Conservation (phyloP, 495 filamentous ascomycete species). For the Penicillium canariense region DNA sequence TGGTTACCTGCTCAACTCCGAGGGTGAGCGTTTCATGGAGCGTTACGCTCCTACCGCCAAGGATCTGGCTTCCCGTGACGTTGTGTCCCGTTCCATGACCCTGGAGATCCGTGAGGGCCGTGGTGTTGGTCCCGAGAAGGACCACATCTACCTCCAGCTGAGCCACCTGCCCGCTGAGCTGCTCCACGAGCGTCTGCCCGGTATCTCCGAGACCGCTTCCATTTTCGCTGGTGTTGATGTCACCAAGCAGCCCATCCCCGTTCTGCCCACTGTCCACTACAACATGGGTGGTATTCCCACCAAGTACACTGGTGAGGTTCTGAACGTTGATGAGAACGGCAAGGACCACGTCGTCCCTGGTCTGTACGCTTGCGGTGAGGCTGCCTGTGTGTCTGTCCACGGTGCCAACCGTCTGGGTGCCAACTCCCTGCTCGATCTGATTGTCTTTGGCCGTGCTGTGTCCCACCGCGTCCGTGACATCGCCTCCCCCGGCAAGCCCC, state of each 20-base stretch:
- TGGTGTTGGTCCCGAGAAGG: slow-evolving; percentile 93
- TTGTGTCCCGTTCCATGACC: slow-evolving; percentile 95
- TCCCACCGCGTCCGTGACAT: slow-evolving; percentile 94
- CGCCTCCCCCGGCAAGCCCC: slow-evolving; percentile 72
- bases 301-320: slow-evolving; percentile 92
- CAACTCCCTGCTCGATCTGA: slow-evolving; percentile 95
- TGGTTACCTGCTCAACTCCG: slow-evolving; percentile 92
- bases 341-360: slow-evolving; percentile 92
- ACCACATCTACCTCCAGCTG: slow-evolving; percentile 95
- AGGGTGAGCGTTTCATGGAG: slow-evolving; percentile 99
- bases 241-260: slow-evolving; percentile 92
- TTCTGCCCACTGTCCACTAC: slow-evolving; percentile 97
- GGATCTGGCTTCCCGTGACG: slow-evolving; percentile 90
- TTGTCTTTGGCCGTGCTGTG: slow-evolving; percentile 95
- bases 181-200: slow-evolving; percentile 92
- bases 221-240: slow-evolving; percentile 98
- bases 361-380: slow-evolving; percentile 94
- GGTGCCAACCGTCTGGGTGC: slow-evolving; percentile 96
- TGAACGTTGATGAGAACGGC: slow-evolving; percentile 77
- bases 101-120: slow-evolving; percentile 95
- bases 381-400: slow-evolving; percentile 95
- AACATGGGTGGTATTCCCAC: slow-evolving; percentile 99
- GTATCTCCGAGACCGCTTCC: slow-evolving; percentile 95
- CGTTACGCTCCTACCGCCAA: slow-evolving; percentile 96
- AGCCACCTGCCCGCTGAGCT: slow-evolving; percentile 88